A percentile compares a stretch with the other conserved stretches of the same genome.
phyloP scores from a whole-genome alignment of 2,329 filamentous ascomycete genomes.

The Gnomoniopsis smithogilvyi region DNA sequence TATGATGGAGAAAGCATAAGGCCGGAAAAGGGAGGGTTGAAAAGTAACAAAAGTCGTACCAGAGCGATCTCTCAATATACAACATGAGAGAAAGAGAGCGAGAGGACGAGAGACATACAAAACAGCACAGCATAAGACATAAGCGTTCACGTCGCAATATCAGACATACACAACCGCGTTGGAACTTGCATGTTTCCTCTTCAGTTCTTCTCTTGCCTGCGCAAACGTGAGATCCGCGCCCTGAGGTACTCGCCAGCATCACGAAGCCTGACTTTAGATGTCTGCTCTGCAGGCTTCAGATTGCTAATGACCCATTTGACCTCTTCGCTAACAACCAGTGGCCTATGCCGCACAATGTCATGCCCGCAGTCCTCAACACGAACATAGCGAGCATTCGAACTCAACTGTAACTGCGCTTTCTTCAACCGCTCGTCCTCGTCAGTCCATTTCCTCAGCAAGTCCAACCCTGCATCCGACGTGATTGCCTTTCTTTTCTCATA shows the following conservation, averaged over 20 bases:
- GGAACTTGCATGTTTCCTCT: no score
- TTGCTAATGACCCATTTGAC: not conserved
- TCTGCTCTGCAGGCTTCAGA: not conserved
- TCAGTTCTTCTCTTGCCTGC: no score
- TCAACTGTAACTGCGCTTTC: conserved; percentile 1
- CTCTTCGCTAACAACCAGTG: not conserved
- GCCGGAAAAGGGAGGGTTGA: no score
- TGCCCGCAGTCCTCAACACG: not conserved
- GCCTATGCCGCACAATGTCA: not conserved
- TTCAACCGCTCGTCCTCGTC: conserved; percentile 5
- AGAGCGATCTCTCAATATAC: no score
- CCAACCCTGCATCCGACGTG: not conserved
- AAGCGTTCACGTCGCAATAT: no score
- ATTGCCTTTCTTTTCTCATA: not conserved
- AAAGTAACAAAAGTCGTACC: no score
- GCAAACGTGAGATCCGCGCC: not conserved
- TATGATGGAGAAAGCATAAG: not conserved
- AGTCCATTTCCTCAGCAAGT: not conserved
- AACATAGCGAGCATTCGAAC: not conserved
- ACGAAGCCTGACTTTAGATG: not conserved
- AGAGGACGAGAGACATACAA: no score
- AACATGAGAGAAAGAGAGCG: no score
- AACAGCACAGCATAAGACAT: no score
- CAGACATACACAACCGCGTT: no score
- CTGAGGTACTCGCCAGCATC: not conserved